A percentile compares a stretch with the other conserved stretches of the same genome.
phyloP scores from a whole-genome alignment of 148 eudicot genomes.

The Vaccinium myrtillus region DNA sequence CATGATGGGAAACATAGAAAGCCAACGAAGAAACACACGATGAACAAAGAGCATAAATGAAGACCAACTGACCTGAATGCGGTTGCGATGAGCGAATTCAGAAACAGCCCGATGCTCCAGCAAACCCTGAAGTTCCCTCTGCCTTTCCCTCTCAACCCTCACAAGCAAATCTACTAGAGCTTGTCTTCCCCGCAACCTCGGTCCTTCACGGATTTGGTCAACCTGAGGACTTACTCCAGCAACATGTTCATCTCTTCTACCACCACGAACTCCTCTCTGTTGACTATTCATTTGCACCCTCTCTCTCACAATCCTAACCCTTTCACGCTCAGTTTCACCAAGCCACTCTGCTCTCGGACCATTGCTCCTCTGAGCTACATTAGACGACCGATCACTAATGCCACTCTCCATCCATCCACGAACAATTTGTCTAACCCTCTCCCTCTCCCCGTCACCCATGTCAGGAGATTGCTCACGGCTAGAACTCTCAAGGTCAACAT shows the following conservation, averaged over 20 bases:
- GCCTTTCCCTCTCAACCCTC: slow-evolving; percentile 91
- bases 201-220: slow-evolving; percentile 45
- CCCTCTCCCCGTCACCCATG: slow-evolving; percentile 92
- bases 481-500: slow-evolving; percentile 44
- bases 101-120: slow-evolving; percentile 95
- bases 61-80: slow-evolving; percentile 72
- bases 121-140: slow-evolving; percentile 88
- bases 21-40: not conserved
- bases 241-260: slow-evolving; percentile 61
- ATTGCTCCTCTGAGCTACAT: slow-evolving; percentile 47
- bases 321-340: slow-evolving; percentile 95
- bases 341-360: slow-evolving; percentile 88
- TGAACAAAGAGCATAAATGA: not conserved
- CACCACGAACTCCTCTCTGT: slow-evolving; percentile 68
- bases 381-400: slow-evolving; percentile 59
- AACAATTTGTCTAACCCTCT: slow-evolving; percentile 91
- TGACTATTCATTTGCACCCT: slow-evolving; percentile 97
- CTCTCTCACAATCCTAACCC: slow-evolving; percentile 95
- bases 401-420: slow-evolving; percentile 96
- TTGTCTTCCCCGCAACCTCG: slow-evolving; percentile 90
- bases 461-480: slow-evolving; percentile 95
- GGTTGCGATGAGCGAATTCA: slow-evolving; percentile 96
- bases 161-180: slow-evolving; percentile 88
- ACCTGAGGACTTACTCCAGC: slow-evolving; percentile 33
- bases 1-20: slow-evolving; percentile 7